Base-by-base conservation (phyloP, 2,329 filamentous ascomycete genomes). In the Septoria petroselini region DNA sequence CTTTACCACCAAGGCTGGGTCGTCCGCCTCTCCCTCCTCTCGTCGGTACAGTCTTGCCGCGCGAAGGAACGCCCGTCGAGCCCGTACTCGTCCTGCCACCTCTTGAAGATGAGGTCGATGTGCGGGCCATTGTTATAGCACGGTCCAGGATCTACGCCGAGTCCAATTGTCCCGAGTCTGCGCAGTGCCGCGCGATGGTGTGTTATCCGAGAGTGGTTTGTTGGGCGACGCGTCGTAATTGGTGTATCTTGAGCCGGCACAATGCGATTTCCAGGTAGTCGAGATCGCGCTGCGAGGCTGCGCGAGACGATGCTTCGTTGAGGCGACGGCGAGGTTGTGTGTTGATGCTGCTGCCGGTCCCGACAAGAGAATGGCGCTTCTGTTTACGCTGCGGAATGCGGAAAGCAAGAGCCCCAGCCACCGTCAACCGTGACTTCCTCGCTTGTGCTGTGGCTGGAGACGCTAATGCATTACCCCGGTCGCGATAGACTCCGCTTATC, bases 11-110 rank as follows among this genome's bases (percentile, higher is more conserved):
- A 27, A 49, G 30, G 48, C 62, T 65, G 4, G 55, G 47, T 30
- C 64, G 51, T 14, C 57, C 59, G 21, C 54, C 46, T 62, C 48
- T 56, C 52, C 45, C 62, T 54, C 62, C 63, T 63, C 39, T 35
- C 40, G 33, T 58, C 14, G 40, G 48, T 30, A 46, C 17, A 23
- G 35, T 47, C 14, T 33, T 40, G 17, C 46, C 53, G 41, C 40
- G 41, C 41, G 35, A 39, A 17, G 41, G 43, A n/a, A 27, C 40
- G 12, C 12, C 43, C 14, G 48, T 43, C 15, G 42, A 50, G 34
- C 48, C 42, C 19, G 49, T 52, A 39, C 49, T 48, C 18, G 39
- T 42, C 19, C 49, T 34, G 14, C 37, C 49, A 19, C 43, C 43
- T 18, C 43, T 38, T n/a, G 43, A 47, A 15, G 49, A 47, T 29